Evolutionary conservation across 129 eudicot species (phyloP), one percentile per base, ranked within the genome.

Genomic region (Tanacetum coccineum): DNA sequence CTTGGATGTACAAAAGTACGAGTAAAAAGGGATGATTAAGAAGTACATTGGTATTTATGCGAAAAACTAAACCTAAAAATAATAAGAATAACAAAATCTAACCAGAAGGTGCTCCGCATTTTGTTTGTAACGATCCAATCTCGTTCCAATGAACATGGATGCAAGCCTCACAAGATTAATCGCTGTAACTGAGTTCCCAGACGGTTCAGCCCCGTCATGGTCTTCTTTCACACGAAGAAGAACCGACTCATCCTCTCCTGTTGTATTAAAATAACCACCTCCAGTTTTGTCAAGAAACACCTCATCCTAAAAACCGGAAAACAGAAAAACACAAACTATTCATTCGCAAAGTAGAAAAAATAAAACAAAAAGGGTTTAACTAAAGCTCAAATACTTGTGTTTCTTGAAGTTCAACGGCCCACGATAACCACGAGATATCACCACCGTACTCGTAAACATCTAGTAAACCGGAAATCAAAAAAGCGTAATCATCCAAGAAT

Each of bases 191-290:
- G 98, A 91, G 80, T 91, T 91, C 56, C 98, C 98, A 2, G 98
- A 91, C 22, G 98, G 98, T 73, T 91, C 98, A 9, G 98, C 98
- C 6, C 98, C 98, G 19, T 91, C 98, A 63, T 91, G 94, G 48
- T 91, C 98, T 83, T 91, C 98, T 62, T 91, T 91, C 82, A 91
- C 94, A 5, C 98, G 96, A 11, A 91, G 91, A 62, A 91, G 96
- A 78, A 91, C 90, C 3, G 96, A 91, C 0, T 88, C 87, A 52
- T 91, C 98, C 67, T 83, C 95, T 15, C 98, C 98, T 3, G 88
- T 78, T 4, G 98, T 91, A 64, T 91, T 91, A 65, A 76, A 91
- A 75, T 91, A 91, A 49, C 95, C 98, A 26, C 98, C 98, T 39
- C 98, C 96, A 2, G 79, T 84, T 63, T 78, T 82, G 65, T 91